Base-by-base conservation (phyloP, 768 basidiomycete species). In the Lactarius pseudohatsudake region DNA sequence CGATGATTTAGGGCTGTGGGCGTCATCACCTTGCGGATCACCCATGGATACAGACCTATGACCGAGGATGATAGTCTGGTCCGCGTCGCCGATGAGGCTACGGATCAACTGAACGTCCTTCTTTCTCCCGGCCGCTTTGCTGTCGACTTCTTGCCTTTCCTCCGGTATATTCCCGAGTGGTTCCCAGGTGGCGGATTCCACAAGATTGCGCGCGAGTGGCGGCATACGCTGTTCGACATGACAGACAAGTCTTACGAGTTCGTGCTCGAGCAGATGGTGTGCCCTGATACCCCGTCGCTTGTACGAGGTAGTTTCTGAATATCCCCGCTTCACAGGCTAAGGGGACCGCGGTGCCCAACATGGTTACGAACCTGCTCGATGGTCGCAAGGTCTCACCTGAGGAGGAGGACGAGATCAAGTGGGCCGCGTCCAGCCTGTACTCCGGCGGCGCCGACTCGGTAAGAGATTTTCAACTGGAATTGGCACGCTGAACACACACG, bases 171-270 rank as follows among this genome's bases (percentile, higher is more conserved):
- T 20, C 72, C 72, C 8, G 72, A 71, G 18, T 73, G 72, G 72
- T 61, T 71, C 63, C 72, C 72, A 7, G 72, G 72, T 26, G 72
- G 69, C 16, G 62, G 72, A 28, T 72, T 73, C 64, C 72, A 71
- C 41, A 64, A 64, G 34, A 61, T 57, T 20, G 72, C 72, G 9
- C 60, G 62, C 38, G 69, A 70, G 58, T 70, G 64, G 66, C 56
- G 68, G n/a, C 61, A 70, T 20, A 69, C 70, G 7, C 53, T 71
- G 4, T 26, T 62, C 26, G 64, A 69, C 9, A 32, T 71, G 41
- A 66, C 68, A 3, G 64, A 71, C 10, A 60, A 64, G 34, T 70
- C 69, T 6, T 70, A 65, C 45, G 59, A 64, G 38, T 70, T 65
- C 16, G 69, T 63, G 43, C 41, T 61, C n/a, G 61, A 70, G n/a